Conservation (phyloP, 306 rosid genomes). For the Dalbergia cultrata region DNA sequence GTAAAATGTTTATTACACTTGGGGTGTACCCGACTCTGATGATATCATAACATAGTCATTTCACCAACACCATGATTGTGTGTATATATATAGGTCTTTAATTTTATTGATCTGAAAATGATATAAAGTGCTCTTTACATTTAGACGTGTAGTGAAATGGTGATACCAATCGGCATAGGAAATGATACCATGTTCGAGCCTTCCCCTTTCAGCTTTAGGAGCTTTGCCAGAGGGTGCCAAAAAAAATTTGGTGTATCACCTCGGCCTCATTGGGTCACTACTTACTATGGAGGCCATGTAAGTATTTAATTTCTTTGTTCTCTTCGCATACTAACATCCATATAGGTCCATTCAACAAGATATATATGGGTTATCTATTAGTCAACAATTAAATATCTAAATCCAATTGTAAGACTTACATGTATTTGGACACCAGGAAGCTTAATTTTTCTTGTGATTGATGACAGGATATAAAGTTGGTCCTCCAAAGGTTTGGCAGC, state of each 20-base stretch:
- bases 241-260: conserved; percentile 60
- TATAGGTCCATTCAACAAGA: background rate
- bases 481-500: conserved; percentile 66
- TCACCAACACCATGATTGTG: no score
- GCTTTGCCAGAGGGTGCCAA: conserved; percentile 44
- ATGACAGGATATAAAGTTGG: conserved; percentile 61
- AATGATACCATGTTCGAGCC: conserved; percentile 63
- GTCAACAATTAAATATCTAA: background rate
- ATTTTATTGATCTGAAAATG: background rate
- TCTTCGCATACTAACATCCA: background rate
- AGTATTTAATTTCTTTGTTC: conserved; percentile 9
- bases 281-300: conserved; percentile 79
- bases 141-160: conserved; percentile 65
- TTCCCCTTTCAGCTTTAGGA: conserved; percentile 21
- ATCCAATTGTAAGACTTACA: background rate
- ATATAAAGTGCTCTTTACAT: background rate
- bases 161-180: conserved; percentile 43
- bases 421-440: background rate
- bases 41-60: no score
- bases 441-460: background rate
- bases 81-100: no score
- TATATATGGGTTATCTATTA: background rate
- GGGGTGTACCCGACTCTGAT: no score
- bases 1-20: no score
- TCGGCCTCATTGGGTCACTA: conserved; percentile 69